These are phyloP conservation scores for Saccharomycopsis hybrid DNA, from an alignment of 1,139 yeast genomes.

Conservation along the genomic window DNA sequence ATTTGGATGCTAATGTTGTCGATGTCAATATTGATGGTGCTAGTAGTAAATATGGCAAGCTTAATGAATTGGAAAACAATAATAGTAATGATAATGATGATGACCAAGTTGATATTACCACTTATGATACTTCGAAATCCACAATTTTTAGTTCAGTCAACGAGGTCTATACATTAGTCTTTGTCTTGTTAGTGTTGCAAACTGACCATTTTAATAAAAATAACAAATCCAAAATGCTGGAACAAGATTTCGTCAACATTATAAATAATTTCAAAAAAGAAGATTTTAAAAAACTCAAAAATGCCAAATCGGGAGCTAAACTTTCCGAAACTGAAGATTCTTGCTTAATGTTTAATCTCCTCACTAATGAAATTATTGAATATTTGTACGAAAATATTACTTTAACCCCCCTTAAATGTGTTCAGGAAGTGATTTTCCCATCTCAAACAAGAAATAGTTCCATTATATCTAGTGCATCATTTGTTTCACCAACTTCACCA, in stretches of 20 bases:
- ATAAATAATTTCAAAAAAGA: slow-evolving; percentile 17
- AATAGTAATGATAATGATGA: background rate
- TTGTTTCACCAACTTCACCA: slow-evolving; percentile 9
- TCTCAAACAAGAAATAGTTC: slow-evolving; percentile 8
- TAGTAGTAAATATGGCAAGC: background rate
- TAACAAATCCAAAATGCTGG: slow-evolving; percentile 59
- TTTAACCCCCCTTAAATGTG: slow-evolving; percentile 42
- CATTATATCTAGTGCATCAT: background rate
- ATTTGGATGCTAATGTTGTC: background rate
- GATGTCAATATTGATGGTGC: background rate
- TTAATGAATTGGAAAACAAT: background rate
- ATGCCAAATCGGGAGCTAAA: slow-evolving; percentile 25
- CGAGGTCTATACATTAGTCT: slow-evolving; percentile 53
- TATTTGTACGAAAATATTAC: slow-evolving; percentile 63
- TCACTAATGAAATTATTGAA: slow-evolving; percentile 35
- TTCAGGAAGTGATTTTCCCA: slow-evolving; percentile 21
- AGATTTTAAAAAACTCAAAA: slow-evolving; percentile 32
- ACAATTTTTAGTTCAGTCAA: slow-evolving; percentile 27
- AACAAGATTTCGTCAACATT: slow-evolving; percentile 43
- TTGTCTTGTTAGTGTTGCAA: slow-evolving; percentile 58
- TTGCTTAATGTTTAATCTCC: slow-evolving; percentile 26
- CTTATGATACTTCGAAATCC: slow-evolving; percentile 2
- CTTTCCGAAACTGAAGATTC: slow-evolving; percentile 35
- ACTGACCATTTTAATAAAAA: slow-evolving; percentile 62
- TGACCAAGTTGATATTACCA: background rate